Evolutionary conservation across 805 yeast genomes (phyloP), one percentile per base, ranked within the genome.

Genomic region (Lachancea lanzarotensis): DNA sequence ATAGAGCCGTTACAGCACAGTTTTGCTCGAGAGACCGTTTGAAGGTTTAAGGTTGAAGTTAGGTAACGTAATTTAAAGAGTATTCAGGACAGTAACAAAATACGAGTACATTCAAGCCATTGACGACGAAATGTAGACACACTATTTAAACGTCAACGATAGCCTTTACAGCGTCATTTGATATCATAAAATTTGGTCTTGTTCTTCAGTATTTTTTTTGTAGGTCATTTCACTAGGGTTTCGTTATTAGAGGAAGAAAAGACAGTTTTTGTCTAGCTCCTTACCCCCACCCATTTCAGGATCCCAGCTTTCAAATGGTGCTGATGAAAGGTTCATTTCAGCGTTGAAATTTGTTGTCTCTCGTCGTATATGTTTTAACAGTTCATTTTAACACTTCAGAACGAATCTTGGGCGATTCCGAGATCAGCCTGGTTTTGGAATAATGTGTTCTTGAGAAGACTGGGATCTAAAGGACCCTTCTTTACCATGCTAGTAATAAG

Each of bases 401-500:
- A 6, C 25, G 8, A 22, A 22, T 22, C 25, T 4, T 4, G 8
- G 8, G 25, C 25, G 8, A 8, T 8, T 22, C 25, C 12, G 33
- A 30, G 6, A 30, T 13, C 10, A 6, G 33, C 12, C 10, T 30
- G 33, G 12, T 30, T 10, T 12, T 13, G 6, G 16, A 30, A 30
- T 6, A 6, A 12, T 6, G 33, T 10, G 16, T 12, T 30, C 6
- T 30, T 15, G n/a, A 46, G 19, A 15, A 46, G 29, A 1, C 27
- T 25, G 18, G 46, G 45, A 30, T 49, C 51, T 7, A 61, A 35
- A 35, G 66, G 67, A 10, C 78, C 82, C 52, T 72, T 78, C 58
- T 81, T 77, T 13, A 84, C 89, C 87, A 85, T 84, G 47, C 78
- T 76, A 12, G 93, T 82, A 43, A 84, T 62, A 34, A 85, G 55